Base-by-base conservation (phyloP, 768 basidiomycete genomes). In the Pleurotus eryngii region DNA sequence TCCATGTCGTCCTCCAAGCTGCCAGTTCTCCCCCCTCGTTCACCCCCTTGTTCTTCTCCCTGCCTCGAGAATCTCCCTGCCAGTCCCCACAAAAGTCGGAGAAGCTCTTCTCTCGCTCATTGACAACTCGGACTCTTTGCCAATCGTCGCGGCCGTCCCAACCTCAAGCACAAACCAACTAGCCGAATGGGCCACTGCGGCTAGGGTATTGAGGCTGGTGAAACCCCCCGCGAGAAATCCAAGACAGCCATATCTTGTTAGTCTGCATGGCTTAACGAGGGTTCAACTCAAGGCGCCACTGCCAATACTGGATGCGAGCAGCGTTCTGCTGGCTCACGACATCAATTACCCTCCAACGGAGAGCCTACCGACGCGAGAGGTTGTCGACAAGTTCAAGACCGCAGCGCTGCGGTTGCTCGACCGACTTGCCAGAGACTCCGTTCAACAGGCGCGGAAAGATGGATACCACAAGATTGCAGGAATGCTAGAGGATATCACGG, bases 1-100 rank as follows among this genome's bases (percentile, higher is more conserved):
- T 50, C 53, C 42, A 78, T 77, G 77, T 71, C 75, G 5, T 70
- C 68, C 67, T 74, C 80, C 3, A 82, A 79, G 58, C 78, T 95
- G 5, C 85, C 87, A 3, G 73, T 93, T 26, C 76, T 95, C 47
- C 77, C 77, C 82, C 4, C 82, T 95, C 26, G 79, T 83, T 0
- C 76, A 87, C 60, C 93, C 93, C 0, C 73, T 83, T 46, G 72
- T 95, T 57, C 82, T 95, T 38, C 81, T 92, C 11, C 93, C 93
- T 0, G 84, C 83, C 6, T 83, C 87, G 0, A 75, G 85, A 12
- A 74, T 90, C 45, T 85, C 89, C 0, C 70, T 93, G 58, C 84
- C 88, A 0, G 78, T 95, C 18, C 75, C 83, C 15, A 77, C 76
- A 17, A 61, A 78, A 20, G 76, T 86, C 37, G 90, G 86, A 18